These are phyloP conservation scores for Umbelopsis sp. DNA, from an alignment of 371 early-diverging fungal genomes.

Conservation along the genomic window DNA sequence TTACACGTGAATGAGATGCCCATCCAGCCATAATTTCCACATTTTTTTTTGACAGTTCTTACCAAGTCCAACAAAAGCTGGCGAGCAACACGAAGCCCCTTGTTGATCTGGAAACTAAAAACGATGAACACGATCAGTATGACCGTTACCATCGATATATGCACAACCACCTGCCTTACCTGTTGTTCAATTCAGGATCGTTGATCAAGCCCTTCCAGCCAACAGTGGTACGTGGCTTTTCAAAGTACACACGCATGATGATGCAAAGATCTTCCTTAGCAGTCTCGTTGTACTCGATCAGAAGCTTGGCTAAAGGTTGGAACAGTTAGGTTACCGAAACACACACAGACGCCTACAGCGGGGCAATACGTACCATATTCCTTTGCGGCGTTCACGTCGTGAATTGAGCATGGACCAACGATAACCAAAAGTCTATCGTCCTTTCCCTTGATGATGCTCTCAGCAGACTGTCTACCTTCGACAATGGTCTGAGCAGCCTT, in stretches of 20 bases:
- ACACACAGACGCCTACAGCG: too few relatives aligned
- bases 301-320: conserved; percentile 31
- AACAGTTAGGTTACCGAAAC: neutral
- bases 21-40: conserved; percentile 2
- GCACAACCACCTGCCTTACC: conserved; percentile 27
- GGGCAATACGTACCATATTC: conserved; percentile 71
- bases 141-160: neutral
- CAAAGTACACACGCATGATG: conserved; percentile 94
- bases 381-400: conserved; percentile 83
- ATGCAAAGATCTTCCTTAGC: conserved; percentile 75
- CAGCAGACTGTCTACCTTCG: conserved; percentile 56
- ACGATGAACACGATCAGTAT: neutral
- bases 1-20: neutral
- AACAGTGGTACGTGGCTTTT: conserved; percentile 93
- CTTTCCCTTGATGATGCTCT: conserved; percentile 72
- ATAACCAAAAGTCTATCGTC: conserved; percentile 84
- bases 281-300: conserved; percentile 62
- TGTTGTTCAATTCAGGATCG: conserved; percentile 71
- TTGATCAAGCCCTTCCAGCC: conserved; percentile 94
- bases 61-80: conserved; percentile 70
- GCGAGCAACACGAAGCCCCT: conserved; percentile 84
- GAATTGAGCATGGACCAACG: conserved; percentile 92
- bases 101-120: conserved; percentile 83
- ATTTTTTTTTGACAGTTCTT: conserved; percentile 16
- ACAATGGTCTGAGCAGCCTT: conserved; percentile 55